Percentiles rank a stretch among this genome's conserved stretches.
Conservation (phyloP, 2,329 filamentous ascomycete species). For the Trichoderma breve region DNA sequence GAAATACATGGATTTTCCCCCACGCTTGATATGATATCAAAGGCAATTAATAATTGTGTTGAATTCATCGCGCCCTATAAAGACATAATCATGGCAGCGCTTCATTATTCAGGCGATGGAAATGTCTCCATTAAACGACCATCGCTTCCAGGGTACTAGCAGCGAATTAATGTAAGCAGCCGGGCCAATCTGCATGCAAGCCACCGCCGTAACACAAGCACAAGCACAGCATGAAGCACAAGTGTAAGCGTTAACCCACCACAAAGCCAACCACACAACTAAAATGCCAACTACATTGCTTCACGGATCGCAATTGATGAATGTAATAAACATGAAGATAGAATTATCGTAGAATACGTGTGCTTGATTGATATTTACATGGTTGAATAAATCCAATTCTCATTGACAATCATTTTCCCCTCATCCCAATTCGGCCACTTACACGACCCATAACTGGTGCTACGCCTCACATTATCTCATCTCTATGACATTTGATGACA, state of each 20-base stretch:
- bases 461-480: background rate
- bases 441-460: background rate
- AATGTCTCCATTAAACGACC: background rate
- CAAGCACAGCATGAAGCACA: background rate
- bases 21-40: background rate
- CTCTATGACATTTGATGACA: background rate
- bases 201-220: background rate
- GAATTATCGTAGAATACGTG: background rate
- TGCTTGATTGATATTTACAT: background rate
- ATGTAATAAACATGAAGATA: background rate
- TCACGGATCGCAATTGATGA: background rate
- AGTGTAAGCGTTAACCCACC: background rate
- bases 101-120: background rate
- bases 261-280: background rate
- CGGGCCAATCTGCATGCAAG: background rate
- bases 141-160: background rate
- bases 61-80: background rate
- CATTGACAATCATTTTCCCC: background rate
- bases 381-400: background rate
- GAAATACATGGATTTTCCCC: background rate
- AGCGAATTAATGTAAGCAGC: background rate
- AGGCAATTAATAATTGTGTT: background rate
- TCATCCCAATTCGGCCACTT: background rate
- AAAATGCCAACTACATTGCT: background rate
- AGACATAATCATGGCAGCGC: background rate